These are phyloP conservation scores for Lactarius akahatsu DNA, from an alignment of 768 basidiomycete genomes.

Conservation along the genomic window DNA sequence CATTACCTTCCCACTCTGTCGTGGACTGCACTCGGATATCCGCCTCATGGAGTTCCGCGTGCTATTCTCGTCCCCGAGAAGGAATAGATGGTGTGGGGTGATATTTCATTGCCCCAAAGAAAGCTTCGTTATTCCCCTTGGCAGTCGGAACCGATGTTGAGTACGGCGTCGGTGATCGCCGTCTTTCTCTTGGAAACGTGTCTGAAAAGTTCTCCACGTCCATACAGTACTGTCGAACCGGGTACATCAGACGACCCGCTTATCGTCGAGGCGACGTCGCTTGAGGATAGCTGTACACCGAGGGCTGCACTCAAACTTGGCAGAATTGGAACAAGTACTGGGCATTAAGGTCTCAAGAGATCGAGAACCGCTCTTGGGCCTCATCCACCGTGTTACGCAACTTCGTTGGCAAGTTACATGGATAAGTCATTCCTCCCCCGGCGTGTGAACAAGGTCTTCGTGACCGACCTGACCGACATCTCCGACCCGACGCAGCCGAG, in stretches of 20 bases:
- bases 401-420: conserved; percentile 5
- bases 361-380: background rate
- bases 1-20: background rate
- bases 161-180: background rate
- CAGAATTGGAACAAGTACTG: background rate
- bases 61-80: background rate
- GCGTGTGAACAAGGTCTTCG: background rate
- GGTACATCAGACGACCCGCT: background rate
- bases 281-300: background rate
- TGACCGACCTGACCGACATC: background rate
- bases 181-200: background rate
- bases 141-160: background rate
- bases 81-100: background rate
- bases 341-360: background rate
- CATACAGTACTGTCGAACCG: background rate
- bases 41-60: background rate
- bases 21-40: background rate
- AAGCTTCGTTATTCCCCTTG: background rate
- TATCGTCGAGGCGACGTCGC: conserved; percentile 11
- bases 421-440: background rate
- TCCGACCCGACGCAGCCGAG: background rate
- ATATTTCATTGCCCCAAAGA: background rate
- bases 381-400: background rate
- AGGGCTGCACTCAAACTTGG: background rate
- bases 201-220: background rate